These are phyloP conservation scores for Bondarzewia mesenterica DNA, from an alignment of 1,284 basidiomycete genomes.

Conservation along the genomic window DNA sequence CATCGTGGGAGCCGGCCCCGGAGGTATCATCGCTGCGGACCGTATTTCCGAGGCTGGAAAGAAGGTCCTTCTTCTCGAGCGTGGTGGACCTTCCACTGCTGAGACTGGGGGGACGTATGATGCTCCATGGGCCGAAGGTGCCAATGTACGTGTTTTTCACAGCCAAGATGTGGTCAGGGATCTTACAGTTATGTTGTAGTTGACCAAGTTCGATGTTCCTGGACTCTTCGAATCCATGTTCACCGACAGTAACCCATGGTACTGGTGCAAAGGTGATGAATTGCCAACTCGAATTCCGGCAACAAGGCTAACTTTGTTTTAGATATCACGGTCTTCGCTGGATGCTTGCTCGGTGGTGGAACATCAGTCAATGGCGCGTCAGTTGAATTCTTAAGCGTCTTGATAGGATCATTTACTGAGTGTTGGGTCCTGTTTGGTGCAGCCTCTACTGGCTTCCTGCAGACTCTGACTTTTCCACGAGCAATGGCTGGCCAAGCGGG, in stretches of 20 bases:
- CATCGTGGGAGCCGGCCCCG: slow-evolving; percentile 51
- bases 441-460: slow-evolving; percentile 55
- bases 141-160: slow-evolving; percentile 30
- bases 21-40: slow-evolving; percentile 41
- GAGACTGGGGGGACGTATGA: slow-evolving; percentile 52
- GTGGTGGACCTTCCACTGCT: slow-evolving; percentile 54
- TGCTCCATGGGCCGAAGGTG: slow-evolving; percentile 42
- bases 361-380: slow-evolving; percentile 58
- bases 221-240: slow-evolving; percentile 61
- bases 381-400: slow-evolving; percentile 18
- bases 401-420: slow-evolving; percentile 3
- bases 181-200: slow-evolving; percentile 20
- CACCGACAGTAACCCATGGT: slow-evolving; percentile 44
- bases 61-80: slow-evolving; percentile 52
- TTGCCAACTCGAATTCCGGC: not conserved
- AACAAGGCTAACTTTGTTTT: not conserved
- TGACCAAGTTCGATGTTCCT: slow-evolving; percentile 59
- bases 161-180: not conserved
- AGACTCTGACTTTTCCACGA: slow-evolving; percentile 41
- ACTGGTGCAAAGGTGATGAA: slow-evolving; percentile 51
- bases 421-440: not conserved
- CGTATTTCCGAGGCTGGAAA: slow-evolving; percentile 53
- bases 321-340: slow-evolving; percentile 55
- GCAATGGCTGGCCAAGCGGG: slow-evolving; percentile 43
- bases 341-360: slow-evolving; percentile 55